Base-by-base conservation (phyloP, 1,139 yeast species). In the Saccharomyces hybrid region DNA sequence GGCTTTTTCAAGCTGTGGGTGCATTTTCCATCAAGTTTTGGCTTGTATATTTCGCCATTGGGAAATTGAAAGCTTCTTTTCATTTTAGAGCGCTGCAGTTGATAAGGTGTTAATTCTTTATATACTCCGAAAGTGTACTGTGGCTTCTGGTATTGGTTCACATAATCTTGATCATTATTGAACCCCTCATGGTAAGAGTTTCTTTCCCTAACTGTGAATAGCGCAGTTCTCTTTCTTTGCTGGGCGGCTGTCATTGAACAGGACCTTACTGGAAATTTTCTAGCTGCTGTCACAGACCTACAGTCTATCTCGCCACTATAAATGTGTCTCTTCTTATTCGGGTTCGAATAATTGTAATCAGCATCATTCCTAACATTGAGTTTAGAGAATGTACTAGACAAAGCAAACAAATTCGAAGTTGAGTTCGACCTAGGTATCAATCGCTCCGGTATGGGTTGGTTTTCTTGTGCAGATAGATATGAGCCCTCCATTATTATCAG, bases 381-480 rank as follows among this genome's bases (percentile, higher is more conserved):
- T n/a, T 38, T 38, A 9, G 44, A 38, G 44, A 29, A 26, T 34
- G 47, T 25, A 41, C 14, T 23, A 25, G 32, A 49, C 7, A 83
- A 8, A 51, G 60, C 23, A 38, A 51, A 54, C n/a, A 54, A 41
- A 26, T 54, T 54, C 25, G 54, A 49, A n/a, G 54, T 49, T 13
- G 56, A 54, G 29, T 52, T 54, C 23, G 56, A 49, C 47, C 55
- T 47, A 26, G 55, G 49, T 27, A 47, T 19, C 23, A 42, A 38
- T 38, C 44, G 44, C 25, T 38, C 44, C 11, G 44, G 25, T 38
- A 38, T 38, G 25, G n/a, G 11, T 19, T 38, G 44, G 44, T 38
- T 23, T 19, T 38, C 44, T 38, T 38, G 44, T 2, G n/a, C 25
- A 11, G 44, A 38, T 19, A 38, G 19, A 38, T 38, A 38, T 19